phyloP scores from a whole-genome alignment of 768 basidiomycete species.

The Stropharia rugosoannulata region DNA sequence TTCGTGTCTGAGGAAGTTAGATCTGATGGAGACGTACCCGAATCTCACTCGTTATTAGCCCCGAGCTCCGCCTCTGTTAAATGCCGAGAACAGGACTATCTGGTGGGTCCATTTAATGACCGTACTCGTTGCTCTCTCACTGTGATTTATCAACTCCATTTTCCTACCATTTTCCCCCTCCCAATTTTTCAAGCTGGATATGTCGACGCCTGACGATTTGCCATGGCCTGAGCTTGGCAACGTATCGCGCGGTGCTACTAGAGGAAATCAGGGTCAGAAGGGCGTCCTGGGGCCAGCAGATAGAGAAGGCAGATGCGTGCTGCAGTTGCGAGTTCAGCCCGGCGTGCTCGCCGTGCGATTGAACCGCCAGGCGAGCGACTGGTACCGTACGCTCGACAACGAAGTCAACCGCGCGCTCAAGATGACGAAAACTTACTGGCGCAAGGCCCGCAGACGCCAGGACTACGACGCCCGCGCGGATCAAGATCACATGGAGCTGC shows the following conservation, averaged over 20 bases:
- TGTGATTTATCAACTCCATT: constrained; percentile 27
- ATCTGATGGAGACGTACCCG: constrained; percentile 21
- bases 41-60: constrained; percentile 13
- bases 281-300: constrained; percentile 73
- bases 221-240: constrained; percentile 88
- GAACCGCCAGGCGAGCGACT: constrained; percentile 77
- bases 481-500: constrained; percentile 87
- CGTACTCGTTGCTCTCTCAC: constrained; percentile 28
- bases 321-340: constrained; percentile 83
- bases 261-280: constrained; percentile 86
- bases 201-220: constrained; percentile 69
- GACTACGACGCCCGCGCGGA: constrained; percentile 84
- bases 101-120: constrained; percentile 34
- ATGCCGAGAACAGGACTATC: constrained; percentile 29
- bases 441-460: constrained; percentile 78
- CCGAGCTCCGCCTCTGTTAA: constrained; percentile 24
- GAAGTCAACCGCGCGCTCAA: constrained; percentile 82
- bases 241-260: constrained; percentile 78
- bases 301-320: constrained; percentile 68
- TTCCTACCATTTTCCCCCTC: constrained; percentile 20
- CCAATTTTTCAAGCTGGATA: constrained; percentile 28
- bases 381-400: constrained; percentile 76
- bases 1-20: constrained; percentile 18
- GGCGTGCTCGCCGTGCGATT: constrained; percentile 76
- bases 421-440: constrained; percentile 84